Conservation (phyloP, 75 land plant species). For the Adiantum capillusveneris region DNA sequence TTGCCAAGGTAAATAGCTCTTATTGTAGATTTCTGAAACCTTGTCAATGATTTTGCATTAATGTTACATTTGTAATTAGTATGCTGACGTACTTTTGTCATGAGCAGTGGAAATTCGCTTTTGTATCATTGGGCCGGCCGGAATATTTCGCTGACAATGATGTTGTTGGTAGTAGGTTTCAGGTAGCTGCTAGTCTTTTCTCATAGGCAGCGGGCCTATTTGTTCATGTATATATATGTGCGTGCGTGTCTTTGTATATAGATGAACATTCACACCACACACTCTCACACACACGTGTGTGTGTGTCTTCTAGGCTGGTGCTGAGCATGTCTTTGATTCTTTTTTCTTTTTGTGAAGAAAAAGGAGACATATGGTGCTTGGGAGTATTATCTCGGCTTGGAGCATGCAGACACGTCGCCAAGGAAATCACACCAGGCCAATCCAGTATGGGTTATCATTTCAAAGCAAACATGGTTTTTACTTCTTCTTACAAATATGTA, state of each 20-base stretch:
- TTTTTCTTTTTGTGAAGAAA: conserved; percentile 14
- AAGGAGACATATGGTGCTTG: conserved; percentile 52
- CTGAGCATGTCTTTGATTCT: neutral
- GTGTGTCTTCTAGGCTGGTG: conserved; percentile 1
- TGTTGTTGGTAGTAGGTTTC: conserved; percentile 36
- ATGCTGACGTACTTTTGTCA: neutral
- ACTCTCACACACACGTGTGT: conserved; percentile 1
- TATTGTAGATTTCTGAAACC: neutral
- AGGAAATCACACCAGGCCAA: conserved; percentile 17
- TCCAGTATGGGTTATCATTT: neutral
- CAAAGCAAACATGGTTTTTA: neutral
- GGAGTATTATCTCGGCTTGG: conserved; percentile 52
- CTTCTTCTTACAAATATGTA: no score
- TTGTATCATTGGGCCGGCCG: conserved; percentile 41
- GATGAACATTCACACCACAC: neutral
- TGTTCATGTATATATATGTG: neutral
- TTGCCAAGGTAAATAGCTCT: conserved; percentile 12
- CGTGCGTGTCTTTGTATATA: neutral
- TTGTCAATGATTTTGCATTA: conserved; percentile 1
- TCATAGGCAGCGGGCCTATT: neutral
- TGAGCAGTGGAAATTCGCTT: conserved; percentile 49
- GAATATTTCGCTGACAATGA: conserved; percentile 38
- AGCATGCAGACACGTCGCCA: conserved; percentile 43
- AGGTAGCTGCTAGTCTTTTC: conserved; percentile 17
- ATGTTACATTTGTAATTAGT: neutral